Evolutionary conservation across 2,329 filamentous ascomycete genomes (phyloP).

Genomic region (Hypoxylon sp.): DNA sequence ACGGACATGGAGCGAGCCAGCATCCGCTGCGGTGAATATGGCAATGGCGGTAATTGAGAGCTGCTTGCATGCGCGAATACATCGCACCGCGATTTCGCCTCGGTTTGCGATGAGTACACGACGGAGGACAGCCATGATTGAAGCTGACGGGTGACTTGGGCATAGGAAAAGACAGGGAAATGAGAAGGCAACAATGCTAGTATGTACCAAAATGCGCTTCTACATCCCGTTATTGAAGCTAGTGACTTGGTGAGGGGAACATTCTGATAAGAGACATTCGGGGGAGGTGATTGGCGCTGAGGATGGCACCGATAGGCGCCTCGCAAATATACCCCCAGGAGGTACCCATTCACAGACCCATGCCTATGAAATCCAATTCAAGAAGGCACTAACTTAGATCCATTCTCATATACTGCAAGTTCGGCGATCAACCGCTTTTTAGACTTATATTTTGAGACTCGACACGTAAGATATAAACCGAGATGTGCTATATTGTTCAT

Average conservation of each 20-base stretch:
- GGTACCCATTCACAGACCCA: neutral
- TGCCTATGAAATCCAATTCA: neutral
- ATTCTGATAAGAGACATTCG: constrained; percentile 31
- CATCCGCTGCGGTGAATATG: constrained; percentile 43
- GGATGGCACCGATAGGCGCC: constrained; percentile 2
- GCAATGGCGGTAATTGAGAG: constrained; percentile 39
- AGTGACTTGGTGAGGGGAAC: constrained; percentile 21
- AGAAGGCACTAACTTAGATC: neutral
- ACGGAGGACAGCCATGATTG: constrained; percentile 19
- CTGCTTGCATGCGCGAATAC: constrained; percentile 41
- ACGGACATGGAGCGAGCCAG: constrained; percentile 42
- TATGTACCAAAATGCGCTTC: too few relatives aligned
- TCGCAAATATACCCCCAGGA: neutral
- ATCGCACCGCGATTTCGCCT: constrained; percentile 50
- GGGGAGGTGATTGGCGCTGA: constrained; percentile 23
- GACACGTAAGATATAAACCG: neutral
- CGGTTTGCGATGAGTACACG: constrained; percentile 50
- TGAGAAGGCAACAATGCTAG: too few relatives aligned
- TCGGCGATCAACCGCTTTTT: neutral
- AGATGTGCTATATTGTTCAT: neutral
- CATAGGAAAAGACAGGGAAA: neutral
- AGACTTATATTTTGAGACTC: neutral
- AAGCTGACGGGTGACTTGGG: neutral
- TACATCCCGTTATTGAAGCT: too few relatives aligned
- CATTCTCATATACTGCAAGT: neutral